Evolutionary conservation across 2,329 filamentous ascomycete species (phyloP).

Genomic region (Fusarium illudens): DNA sequence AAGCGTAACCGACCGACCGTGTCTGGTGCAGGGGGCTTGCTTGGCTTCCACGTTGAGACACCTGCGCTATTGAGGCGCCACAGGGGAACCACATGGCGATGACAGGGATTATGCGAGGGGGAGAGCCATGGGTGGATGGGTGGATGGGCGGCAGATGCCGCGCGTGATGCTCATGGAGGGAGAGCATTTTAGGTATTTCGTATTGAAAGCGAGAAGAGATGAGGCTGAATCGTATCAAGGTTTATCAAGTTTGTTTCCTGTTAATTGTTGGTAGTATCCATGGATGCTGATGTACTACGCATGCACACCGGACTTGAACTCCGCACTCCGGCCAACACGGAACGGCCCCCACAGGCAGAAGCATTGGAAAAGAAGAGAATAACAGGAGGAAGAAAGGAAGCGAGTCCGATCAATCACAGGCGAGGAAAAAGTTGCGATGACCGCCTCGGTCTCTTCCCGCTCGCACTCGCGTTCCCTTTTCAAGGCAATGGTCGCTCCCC

Average conservation of each 20-base stretch:
- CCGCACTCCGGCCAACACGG: not conserved
- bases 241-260: not conserved
- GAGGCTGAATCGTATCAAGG: not conserved
- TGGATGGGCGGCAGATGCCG: not conserved
- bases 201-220: not conserved
- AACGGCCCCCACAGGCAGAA: not conserved
- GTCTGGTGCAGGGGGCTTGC: not conserved
- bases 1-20: not conserved
- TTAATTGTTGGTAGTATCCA: not conserved
- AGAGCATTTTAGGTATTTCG: not conserved
- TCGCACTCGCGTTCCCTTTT: not conserved
- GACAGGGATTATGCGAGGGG: conserved; percentile 25
- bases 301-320: not conserved
- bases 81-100: conserved; percentile 34
- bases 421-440: not conserved
- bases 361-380: not conserved
- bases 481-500: not conserved
- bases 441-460: not conserved
- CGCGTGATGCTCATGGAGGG: not conserved
- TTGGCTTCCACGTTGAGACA: not conserved
- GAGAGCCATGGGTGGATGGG: conserved; percentile 14
- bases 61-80: conserved; percentile 18
- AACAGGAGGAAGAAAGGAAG: not conserved
- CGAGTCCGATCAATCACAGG: not conserved
- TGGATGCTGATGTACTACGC: not conserved